Base-by-base conservation (phyloP, 345 rosid genomes). In the Carallia brachiata region DNA sequence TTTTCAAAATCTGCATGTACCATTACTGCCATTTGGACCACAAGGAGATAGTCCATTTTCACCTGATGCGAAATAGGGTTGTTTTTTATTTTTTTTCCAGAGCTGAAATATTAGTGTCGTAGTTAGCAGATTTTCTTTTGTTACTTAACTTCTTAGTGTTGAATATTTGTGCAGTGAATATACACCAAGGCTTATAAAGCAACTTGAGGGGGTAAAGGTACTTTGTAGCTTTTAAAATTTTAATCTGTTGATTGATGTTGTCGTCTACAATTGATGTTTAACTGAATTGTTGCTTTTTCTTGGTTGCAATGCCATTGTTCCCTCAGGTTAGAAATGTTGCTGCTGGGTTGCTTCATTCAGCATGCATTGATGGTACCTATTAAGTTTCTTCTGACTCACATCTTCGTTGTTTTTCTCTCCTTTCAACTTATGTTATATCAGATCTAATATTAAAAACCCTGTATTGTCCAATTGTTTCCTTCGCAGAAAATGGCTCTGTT, bases 291-390 rank as follows among this genome's bases (percentile, higher is more conserved):
- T 66, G 62, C 78, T 71, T 27, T 72, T 36, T 56, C 56, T 57
- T 77, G 54, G 75, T 71, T 70, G 77, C 70, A 60, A 67, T 68
- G 37, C 63, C 61, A 61, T 50, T 67, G 62, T 61, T 40, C 77
- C 36, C 64, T 59, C 73, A 91, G 98, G 92, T 94, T 32, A 83
- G 71, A 76, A 88, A 60, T 40, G 88, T 87, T 76, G 89, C 95
- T 75, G 96, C 98, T 40, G 97, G 98, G 67, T 79, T 94, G 80
- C 83, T 94, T 73, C 97, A 94, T 78, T 83, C 98, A 61, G 97
- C 87, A 15, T 90, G 95, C 81, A 79, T 86, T 66, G 95, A 85
- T 86, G 97, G 97, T 91, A 88, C 19, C 48, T 66, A 10, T 53
- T 58, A 36, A 40, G 73, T 57, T 77, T 68, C 65, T 68, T 65